Evolutionary conservation across 306 rosid species (phyloP).

Genomic region (Hylodesmum podocarpum): DNA sequence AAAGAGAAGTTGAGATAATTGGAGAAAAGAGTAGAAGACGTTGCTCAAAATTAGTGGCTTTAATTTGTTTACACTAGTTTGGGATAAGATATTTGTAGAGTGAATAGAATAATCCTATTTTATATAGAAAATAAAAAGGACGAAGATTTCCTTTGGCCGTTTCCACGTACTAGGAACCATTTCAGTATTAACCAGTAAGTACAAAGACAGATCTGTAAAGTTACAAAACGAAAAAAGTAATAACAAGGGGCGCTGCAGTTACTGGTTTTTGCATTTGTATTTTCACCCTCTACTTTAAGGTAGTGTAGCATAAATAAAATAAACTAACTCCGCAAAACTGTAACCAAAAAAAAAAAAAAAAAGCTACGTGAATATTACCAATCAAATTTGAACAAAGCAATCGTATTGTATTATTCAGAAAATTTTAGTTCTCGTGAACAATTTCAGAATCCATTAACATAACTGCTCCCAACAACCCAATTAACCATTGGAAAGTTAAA

Average conservation of each 20-base stretch:
- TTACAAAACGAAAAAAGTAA: background rate
- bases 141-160: constrained; percentile 1
- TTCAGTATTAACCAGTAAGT: background rate
- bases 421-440: constrained; percentile 23
- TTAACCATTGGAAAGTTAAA: background rate
- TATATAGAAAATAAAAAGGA: background rate
- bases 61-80: constrained; percentile 23
- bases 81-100: constrained; percentile 37
- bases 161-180: constrained; percentile 1
- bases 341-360: background rate
- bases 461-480: constrained; percentile 17
- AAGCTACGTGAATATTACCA: background rate
- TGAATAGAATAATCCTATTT: constrained; percentile 21
- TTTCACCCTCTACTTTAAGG: background rate
- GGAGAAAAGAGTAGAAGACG: background rate
- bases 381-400: constrained; percentile 26
- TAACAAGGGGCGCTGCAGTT: background rate
- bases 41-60: constrained; percentile 29
- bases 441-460: constrained; percentile 16
- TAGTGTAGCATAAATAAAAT: background rate
- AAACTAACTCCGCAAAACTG: background rate
- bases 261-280: constrained; percentile 4
- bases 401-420: too few species aligned
- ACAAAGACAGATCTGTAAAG: background rate
- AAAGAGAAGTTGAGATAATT: constrained; percentile 1